Evolutionary conservation across 2,329 filamentous ascomycete genomes (phyloP).

Genomic region (Talaromyces marneffei): DNA sequence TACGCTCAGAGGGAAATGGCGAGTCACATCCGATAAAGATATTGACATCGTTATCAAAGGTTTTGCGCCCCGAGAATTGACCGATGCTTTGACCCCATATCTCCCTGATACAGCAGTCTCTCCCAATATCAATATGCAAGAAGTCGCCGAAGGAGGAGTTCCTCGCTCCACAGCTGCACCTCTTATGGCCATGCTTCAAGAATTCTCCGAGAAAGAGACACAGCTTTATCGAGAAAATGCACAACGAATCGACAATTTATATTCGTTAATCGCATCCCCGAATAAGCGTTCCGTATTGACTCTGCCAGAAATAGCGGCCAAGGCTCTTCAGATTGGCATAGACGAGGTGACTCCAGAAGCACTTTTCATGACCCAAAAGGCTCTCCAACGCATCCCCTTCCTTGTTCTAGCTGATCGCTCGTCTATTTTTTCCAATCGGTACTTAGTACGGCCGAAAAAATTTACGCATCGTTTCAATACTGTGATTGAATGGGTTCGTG

Average conservation of each 20-base stretch:
- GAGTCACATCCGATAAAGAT: slow-evolving; percentile 30
- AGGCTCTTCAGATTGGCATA: slow-evolving; percentile 27
- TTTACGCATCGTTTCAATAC: slow-evolving; percentile 45
- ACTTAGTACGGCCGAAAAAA: slow-evolving; percentile 48
- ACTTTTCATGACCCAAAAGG: slow-evolving; percentile 32
- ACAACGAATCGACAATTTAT: slow-evolving; percentile 30
- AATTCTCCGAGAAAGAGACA: slow-evolving; percentile 30
- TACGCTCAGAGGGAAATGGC: slow-evolving; percentile 39
- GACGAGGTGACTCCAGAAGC: slow-evolving; percentile 27
- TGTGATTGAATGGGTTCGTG: slow-evolving; percentile 52
- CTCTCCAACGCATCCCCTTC: slow-evolving; percentile 28
- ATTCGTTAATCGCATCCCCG: slow-evolving; percentile 36
- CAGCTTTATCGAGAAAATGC: slow-evolving; percentile 33
- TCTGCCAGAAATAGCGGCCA: slow-evolving; percentile 34
- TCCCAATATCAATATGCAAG: slow-evolving; percentile 27
- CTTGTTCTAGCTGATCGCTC: slow-evolving; percentile 30
- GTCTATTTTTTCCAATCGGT: slow-evolving; percentile 34
- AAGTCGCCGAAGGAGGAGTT: slow-evolving; percentile 37
- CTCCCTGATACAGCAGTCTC: slow-evolving; percentile 39
- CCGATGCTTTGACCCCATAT: slow-evolving; percentile 46
- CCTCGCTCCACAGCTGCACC: slow-evolving; percentile 33
- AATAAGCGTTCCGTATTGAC: slow-evolving; percentile 28
- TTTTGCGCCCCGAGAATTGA: slow-evolving; percentile 41
- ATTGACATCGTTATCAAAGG: slow-evolving; percentile 47
- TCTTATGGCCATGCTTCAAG: slow-evolving; percentile 30